Evolutionary conservation across 2,329 filamentous ascomycete genomes (phyloP).

Genomic region (Ophiocordyceps robertsii): DNA sequence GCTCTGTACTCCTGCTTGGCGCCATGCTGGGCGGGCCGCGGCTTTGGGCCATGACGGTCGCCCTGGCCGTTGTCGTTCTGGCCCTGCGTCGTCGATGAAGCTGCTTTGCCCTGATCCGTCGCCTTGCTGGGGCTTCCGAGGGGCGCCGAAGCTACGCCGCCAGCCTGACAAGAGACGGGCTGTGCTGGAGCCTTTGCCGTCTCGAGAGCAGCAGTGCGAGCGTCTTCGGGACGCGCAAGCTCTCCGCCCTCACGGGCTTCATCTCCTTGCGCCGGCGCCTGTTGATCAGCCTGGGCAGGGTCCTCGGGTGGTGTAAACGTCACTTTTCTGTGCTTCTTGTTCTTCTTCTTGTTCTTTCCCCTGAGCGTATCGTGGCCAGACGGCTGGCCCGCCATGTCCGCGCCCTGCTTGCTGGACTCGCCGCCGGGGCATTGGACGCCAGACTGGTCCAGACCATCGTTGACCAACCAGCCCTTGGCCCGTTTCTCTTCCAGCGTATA

Average conservation of each 20-base stretch:
- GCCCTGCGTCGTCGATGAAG: not conserved
- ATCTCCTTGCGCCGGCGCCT: not conserved
- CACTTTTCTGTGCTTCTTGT: conserved; percentile 9
- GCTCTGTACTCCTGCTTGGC: conserved; percentile 11
- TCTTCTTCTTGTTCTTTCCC: conserved; percentile 11
- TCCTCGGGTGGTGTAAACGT: not conserved
- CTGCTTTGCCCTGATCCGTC: not conserved
- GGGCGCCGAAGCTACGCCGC: too few species aligned
- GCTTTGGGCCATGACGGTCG: not conserved
- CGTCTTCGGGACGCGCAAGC: too few species aligned
- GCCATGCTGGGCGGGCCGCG: not conserved
- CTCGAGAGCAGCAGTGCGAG: too few species aligned
- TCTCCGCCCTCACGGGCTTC: too few species aligned
- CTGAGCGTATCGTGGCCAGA: conserved; percentile 2
- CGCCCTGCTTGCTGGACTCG: not conserved
- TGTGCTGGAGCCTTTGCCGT: too few species aligned
- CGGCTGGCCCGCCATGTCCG: not conserved
- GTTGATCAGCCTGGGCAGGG: not conserved
- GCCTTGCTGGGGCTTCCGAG: not conserved
- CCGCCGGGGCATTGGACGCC: too few species aligned
- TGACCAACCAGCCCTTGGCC: not conserved
- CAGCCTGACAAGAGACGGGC: too few species aligned
- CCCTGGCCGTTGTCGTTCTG: not conserved
- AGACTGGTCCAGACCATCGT: not conserved
- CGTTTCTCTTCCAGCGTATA: not conserved